Conservation (phyloP, 306 rosid species). For the Vigna mungo region DNA sequence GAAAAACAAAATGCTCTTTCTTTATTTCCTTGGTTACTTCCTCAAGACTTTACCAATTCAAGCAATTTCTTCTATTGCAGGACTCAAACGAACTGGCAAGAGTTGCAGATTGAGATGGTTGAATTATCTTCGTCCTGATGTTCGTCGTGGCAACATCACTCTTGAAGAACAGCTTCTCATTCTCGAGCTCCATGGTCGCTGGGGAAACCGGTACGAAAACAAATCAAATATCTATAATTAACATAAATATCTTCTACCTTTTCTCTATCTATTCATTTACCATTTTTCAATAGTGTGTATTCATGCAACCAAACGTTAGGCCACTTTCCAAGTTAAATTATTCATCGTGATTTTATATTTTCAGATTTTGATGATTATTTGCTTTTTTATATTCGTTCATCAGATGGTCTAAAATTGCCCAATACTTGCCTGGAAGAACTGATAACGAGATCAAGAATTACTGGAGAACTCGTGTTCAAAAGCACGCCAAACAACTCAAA, state of each 20-base stretch:
- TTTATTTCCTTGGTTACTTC: slow-evolving; percentile 27
- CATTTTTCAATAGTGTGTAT: background rate
- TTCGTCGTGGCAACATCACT: slow-evolving; percentile 95
- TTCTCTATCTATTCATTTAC: background rate
- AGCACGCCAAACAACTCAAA: slow-evolving; percentile 96
- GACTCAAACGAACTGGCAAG: slow-evolving; percentile 91
- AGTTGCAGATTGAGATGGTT: slow-evolving; percentile 98
- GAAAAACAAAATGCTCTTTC: slow-evolving; percentile 35
- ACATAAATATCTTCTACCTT: background rate
- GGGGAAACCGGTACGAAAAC: slow-evolving; percentile 81
- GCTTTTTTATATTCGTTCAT: background rate
- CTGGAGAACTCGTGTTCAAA: slow-evolving; percentile 97
- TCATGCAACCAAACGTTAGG: slow-evolving; percentile 11
- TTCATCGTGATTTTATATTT: background rate
- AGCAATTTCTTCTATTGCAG: slow-evolving; percentile 46
- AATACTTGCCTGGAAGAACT: slow-evolving; percentile 86
- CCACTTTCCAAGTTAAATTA: background rate
- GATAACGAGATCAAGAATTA: slow-evolving; percentile 95
- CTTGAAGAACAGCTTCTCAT: slow-evolving; percentile 93
- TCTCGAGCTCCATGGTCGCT: slow-evolving; percentile 94
- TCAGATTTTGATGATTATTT: background rate
- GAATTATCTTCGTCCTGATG: slow-evolving; percentile 91
- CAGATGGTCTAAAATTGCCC: slow-evolving; percentile 98
- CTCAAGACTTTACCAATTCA: slow-evolving; percentile 63
- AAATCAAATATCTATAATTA: background rate